Base-by-base conservation (phyloP, 495 filamentous ascomycete species). In the Daldinia childiae region DNA sequence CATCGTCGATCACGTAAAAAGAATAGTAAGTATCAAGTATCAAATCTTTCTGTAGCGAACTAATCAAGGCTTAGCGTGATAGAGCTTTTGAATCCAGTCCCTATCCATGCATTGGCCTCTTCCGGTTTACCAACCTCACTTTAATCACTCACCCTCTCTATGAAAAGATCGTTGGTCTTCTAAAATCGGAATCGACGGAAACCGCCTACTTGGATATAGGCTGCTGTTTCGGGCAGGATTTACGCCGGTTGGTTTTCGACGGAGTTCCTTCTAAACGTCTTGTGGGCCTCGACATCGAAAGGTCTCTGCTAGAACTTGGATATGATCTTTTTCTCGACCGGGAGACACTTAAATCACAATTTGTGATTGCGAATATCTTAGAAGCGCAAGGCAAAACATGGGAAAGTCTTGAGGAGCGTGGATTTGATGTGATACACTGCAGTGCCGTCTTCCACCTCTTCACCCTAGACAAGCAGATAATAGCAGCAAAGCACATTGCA, bases 361-460 rank as follows among this genome's bases (percentile, higher is more conserved):
- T 91, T 66, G 74, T 90, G 0, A 74, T 73, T 4, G 78, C 66
- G 1, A 82, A 90, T 67, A 78, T 91, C 7, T 84, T 91, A 52
- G 83, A 87, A 21, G 67, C 74, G 1, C 61, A 78, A 6, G 66
- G 77, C 2, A 81, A 78, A 9, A 9, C 66, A 41, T 39, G 84
- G 26, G 75, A 72, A 15, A 34, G 62, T 0, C 71, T 88, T 15
- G 60, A 77, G 6, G 79, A 81, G 17, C 75, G 81, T 17, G 70
- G 89, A 1, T 63, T 89, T 4, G 83, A 89, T 29, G 83, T 90
- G 29, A 66, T 89, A 45, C 82, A 85, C 68, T 78, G 83, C 0
- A 75, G 76, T n/a, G 82, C 82, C 0, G 86, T 90, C 64, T 81
- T 90, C 59, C 87, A 90, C 60, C 80, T 89, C 8, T 91, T 87